Base-by-base conservation (phyloP, 345 rosid genomes). In the Syzygium aromaticum region DNA sequence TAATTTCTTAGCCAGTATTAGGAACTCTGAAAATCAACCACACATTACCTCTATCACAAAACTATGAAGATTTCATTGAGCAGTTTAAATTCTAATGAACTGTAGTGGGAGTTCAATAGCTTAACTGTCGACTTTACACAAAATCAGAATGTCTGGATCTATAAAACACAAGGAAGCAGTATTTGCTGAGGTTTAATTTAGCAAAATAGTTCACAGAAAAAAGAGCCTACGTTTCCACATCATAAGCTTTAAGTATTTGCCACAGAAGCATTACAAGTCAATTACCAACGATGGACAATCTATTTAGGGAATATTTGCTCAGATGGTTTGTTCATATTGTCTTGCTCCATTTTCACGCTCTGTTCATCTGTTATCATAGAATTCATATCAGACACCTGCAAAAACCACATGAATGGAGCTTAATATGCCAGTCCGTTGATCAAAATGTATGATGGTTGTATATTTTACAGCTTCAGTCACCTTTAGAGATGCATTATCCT, bases 341-440 rank as follows among this genome's bases (percentile, higher is more conserved):
- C 99, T 78, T 92, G 95, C 86, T 95, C 98, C 84, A 91, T 89
- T 90, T 95, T 96, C 89, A 94, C 89, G 87, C 88, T 88, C 86
- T 94, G 88, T 84, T 94, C 99, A 88, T 94, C 98, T 56, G 93
- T 89, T 84, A 92, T 90, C 95, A 94, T 92, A 13, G 96, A 87
- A 87, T 88, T 91, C 49, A 85, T 83, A 85, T 93, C 96, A 57
- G 86, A 52, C 82, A 88, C 93, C 98, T 97, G 95, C 90, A 91
- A 89, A 85, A 54, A 46, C 28, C 84, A 49, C 51, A 80, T 19
- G 43, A 89, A 67, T 52, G 49, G 86, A 51, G 57, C 49, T 46
- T 84, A 52, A 84, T 51, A 51, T 56, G 14, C 46, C 61, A 52
- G 49, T 38, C 56, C 14, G 59, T 52, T 23, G 9, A 9, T 46